A percentile compares a stretch with the other conserved stretches of the same genome.
phyloP scores from a whole-genome alignment of 257 asterid species.

The Plantago ovata region DNA sequence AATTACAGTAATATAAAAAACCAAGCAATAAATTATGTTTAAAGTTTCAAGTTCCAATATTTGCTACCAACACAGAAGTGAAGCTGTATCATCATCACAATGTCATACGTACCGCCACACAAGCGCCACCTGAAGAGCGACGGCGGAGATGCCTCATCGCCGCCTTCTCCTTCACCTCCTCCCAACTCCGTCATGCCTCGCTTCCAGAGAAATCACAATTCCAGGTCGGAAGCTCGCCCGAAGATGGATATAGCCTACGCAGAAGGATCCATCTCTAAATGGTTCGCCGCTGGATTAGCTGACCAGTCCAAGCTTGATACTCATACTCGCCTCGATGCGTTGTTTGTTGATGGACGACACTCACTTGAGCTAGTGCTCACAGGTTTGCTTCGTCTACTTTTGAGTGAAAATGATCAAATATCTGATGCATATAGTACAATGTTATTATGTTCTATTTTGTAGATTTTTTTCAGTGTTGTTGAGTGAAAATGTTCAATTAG shows the following conservation, averaged over 20 bases:
- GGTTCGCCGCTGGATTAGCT: slow-evolving; percentile 48
- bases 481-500: no score
- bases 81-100: no score
- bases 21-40: no score
- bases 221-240: neutral
- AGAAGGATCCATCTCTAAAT: slow-evolving; percentile 28
- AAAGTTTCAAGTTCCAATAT: no score
- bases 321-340: slow-evolving; percentile 27
- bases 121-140: no score
- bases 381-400: slow-evolving; percentile 15
- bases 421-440: no score
- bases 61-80: no score
- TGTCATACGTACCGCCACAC: no score
- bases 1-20: no score
- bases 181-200: neutral
- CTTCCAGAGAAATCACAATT: neutral
- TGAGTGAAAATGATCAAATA: no score
- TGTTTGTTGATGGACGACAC: slow-evolving; percentile 18
- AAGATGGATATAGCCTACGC: slow-evolving; percentile 19
- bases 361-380: slow-evolving; percentile 30
- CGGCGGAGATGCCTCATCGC: neutral
- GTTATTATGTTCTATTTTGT: no score
- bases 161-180: neutral
- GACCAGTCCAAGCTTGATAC: slow-evolving; percentile 26
- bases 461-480: no score